Conservation (phyloP, 106 monocot genomes). For the Dendrobium catenatum region DNA sequence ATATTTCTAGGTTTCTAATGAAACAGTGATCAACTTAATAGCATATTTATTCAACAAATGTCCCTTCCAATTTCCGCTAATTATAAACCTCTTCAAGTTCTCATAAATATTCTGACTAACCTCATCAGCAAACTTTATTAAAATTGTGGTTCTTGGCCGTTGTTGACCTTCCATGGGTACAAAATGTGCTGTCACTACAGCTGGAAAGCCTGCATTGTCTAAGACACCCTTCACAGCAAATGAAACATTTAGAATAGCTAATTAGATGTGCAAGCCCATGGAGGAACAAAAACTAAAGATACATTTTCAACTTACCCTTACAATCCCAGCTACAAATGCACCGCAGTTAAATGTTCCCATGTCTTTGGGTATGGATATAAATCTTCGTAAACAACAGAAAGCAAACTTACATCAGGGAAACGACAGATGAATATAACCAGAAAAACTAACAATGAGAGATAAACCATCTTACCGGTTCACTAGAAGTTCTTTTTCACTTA, state of each 20-base stretch:
- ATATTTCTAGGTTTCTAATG: no score
- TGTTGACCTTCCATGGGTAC: conserved; percentile 90
- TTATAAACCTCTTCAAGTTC: background rate
- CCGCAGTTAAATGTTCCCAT: conserved; percentile 98
- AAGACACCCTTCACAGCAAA: conserved; percentile 67
- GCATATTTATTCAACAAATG: no score
- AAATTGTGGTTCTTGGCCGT: conserved; percentile 85
- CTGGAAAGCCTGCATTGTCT: conserved; percentile 88
- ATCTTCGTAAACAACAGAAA: conserved; percentile 29
- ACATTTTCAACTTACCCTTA: conserved; percentile 39
- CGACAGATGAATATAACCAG: background rate
- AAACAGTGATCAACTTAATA: no score
- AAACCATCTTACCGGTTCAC: conserved; percentile 58
- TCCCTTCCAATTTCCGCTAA: background rate
- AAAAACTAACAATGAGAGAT: background rate
- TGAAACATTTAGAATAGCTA: background rate
- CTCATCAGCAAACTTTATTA: conserved; percentile 98
- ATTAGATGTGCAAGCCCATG: background rate
- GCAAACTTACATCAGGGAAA: background rate
- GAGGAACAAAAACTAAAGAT: background rate
- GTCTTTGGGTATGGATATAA: conserved; percentile 94
- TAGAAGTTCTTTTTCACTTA: conserved; percentile 95
- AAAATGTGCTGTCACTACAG: conserved; percentile 97
- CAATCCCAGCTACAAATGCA: conserved; percentile 97
- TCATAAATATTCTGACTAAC: conserved; percentile 22